Percentiles rank a stretch among this genome's conserved stretches.
Conservation (phyloP, 495 filamentous ascomycete genomes). For the Xylaria scruposa region DNA sequence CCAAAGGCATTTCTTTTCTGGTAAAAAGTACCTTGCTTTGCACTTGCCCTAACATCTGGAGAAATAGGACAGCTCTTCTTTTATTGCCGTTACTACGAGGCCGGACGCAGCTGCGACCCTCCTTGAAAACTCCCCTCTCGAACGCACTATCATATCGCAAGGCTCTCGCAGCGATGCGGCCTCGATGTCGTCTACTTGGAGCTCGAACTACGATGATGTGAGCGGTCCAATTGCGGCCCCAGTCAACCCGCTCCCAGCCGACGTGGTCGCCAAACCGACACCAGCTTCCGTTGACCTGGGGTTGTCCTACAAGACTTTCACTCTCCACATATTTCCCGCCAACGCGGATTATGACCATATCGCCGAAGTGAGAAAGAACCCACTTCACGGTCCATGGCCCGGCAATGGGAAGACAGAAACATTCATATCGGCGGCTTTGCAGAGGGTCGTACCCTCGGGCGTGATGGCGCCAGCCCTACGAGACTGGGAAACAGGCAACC, state of each 20-base stretch:
- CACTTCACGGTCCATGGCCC: slow-evolving; percentile 53
- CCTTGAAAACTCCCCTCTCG: slow-evolving; percentile 37
- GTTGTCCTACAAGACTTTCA: slow-evolving; percentile 42
- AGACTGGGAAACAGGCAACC: slow-evolving; percentile 57
- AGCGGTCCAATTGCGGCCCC: slow-evolving; percentile 34
- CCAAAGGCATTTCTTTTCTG: background rate
- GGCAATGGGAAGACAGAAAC: slow-evolving; percentile 28
- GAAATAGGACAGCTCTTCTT: slow-evolving; percentile 46
- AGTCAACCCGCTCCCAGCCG: slow-evolving; percentile 27
- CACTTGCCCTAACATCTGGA: background rate
- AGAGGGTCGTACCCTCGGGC: slow-evolving; percentile 42
- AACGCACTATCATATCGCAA: slow-evolving; percentile 30
- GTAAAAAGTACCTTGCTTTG: background rate
- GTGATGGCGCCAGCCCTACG: slow-evolving; percentile 46
- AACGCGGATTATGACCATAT: slow-evolving; percentile 45
- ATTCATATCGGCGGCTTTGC: slow-evolving; percentile 43
- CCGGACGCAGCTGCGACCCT: slow-evolving; percentile 33
- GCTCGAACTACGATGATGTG: slow-evolving; percentile 24
- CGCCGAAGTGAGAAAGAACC: slow-evolving; percentile 41
- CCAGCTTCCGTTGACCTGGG: slow-evolving; percentile 32
- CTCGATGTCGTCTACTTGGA: slow-evolving; percentile 21
- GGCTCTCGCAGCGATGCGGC: slow-evolving; percentile 11
- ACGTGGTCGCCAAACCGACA: slow-evolving; percentile 20
- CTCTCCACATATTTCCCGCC: slow-evolving; percentile 45
- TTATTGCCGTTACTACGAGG: slow-evolving; percentile 46